Conservation (phyloP, 805 yeast genomes). For the Candida montana region DNA sequence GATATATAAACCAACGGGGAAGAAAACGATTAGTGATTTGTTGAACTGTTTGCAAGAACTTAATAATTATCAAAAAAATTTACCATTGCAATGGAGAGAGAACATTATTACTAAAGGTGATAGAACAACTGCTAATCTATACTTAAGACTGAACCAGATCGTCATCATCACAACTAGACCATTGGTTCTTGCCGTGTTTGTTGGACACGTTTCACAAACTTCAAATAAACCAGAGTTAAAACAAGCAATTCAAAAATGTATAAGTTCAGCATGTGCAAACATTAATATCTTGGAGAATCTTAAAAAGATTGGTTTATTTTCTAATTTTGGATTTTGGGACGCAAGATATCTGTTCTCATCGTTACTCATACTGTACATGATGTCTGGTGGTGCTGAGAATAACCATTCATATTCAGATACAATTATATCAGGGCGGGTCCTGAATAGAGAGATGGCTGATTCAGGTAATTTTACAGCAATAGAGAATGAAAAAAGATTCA, state of each 20-base stretch:
- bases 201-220: conserved; percentile 21
- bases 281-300: conserved; percentile 27
- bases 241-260: conserved; percentile 26
- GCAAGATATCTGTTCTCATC: conserved; percentile 34
- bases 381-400: conserved; percentile 13
- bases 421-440: conserved; percentile 18
- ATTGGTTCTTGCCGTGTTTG: conserved; percentile 29
- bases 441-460: conserved; percentile 24
- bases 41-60: conserved; percentile 21
- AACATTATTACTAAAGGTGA: conserved; percentile 15
- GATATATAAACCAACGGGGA: conserved; percentile 28
- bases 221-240: conserved; percentile 20
- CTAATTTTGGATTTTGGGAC: conserved; percentile 37
- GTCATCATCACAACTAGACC: conserved; percentile 34
- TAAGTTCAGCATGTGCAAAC: conserved; percentile 29
- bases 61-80: conserved; percentile 20
- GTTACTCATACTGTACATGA: conserved; percentile 27
- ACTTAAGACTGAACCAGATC: conserved; percentile 31
- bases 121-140: conserved; percentile 29
- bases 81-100: conserved; percentile 18
- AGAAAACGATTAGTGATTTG: conserved; percentile 21
- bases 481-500: conserved; percentile 26
- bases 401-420: conserved; percentile 16
- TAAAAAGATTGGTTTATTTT: conserved; percentile 25
- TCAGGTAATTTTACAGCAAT: conserved; percentile 29